Percentiles rank a stretch among this genome's conserved stretches.
These are phyloP conservation scores for Penicillium sp. DNA, from an alignment of 2,329 filamentous ascomycete species.

Conservation along the genomic window DNA sequence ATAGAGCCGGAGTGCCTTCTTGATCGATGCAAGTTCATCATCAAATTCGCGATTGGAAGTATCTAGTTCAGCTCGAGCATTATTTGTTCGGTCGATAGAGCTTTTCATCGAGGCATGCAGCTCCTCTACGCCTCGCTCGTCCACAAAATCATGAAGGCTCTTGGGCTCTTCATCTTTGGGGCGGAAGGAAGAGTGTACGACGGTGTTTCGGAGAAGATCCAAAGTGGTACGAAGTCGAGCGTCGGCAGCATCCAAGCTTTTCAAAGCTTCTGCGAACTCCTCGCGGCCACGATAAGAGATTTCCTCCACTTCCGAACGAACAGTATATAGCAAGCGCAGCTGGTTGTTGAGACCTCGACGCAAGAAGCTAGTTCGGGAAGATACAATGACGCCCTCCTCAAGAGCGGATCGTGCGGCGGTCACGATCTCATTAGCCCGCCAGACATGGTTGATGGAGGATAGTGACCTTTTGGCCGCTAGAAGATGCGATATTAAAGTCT, in stretches of 20 bases:
- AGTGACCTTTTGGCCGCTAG: conserved; percentile 82
- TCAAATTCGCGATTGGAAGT: conserved; percentile 61
- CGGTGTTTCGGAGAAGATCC: conserved; percentile 50
- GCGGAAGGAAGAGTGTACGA: conserved; percentile 54
- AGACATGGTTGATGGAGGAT: conserved; percentile 73
- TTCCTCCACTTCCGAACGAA: conserved; percentile 42
- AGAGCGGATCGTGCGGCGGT: conserved; percentile 67
- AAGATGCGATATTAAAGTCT: conserved; percentile 75
- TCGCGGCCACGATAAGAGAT: conserved; percentile 39
- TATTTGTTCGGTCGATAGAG: conserved; percentile 57
- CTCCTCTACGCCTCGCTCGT: conserved; percentile 55
- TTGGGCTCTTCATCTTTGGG: conserved; percentile 46
- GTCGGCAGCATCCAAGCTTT: conserved; percentile 55
- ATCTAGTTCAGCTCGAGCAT: conserved; percentile 54
- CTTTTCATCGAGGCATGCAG: conserved; percentile 52
- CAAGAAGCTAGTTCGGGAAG: conserved; percentile 63
- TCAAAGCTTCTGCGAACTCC: conserved; percentile 47
- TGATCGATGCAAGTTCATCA: conserved; percentile 62
- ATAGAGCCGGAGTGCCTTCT: conserved; percentile 49
- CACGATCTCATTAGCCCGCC: conserved; percentile 80
- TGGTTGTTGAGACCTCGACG: conserved; percentile 53
- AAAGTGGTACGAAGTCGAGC: conserved; percentile 52
- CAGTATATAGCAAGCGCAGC: conserved; percentile 40
- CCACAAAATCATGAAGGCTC: conserved; percentile 61
- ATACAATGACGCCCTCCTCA: conserved; percentile 70